phyloP scores from a whole-genome alignment of 2,329 filamentous ascomycete species.

The Blastomyces emzantsi region DNA sequence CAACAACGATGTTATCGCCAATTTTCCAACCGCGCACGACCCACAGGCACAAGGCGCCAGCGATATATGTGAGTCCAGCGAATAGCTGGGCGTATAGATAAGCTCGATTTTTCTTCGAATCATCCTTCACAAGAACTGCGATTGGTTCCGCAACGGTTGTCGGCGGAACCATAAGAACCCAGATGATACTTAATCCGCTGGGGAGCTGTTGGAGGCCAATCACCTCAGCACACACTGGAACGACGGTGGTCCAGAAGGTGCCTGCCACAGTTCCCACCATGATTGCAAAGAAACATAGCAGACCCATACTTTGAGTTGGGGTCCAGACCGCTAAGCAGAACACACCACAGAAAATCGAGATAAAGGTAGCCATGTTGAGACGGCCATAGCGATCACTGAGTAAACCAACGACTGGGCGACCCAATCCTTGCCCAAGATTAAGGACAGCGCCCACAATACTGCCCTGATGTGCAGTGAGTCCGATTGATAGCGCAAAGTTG shows the following conservation, averaged over 20 bases:
- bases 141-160: slow-evolving; percentile 46
- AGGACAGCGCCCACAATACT: slow-evolving; percentile 53
- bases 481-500: slow-evolving; percentile 52
- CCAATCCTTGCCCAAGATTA: slow-evolving; percentile 52
- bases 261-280: slow-evolving; percentile 51
- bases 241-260: slow-evolving; percentile 51
- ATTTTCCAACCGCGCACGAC: slow-evolving; percentile 35
- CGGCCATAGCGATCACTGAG: slow-evolving; percentile 53
- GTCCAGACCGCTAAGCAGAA: slow-evolving; percentile 55
- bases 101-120: slow-evolving; percentile 20
- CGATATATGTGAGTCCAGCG: slow-evolving; percentile 52
- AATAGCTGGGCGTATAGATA: slow-evolving; percentile 45
- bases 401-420: slow-evolving; percentile 53
- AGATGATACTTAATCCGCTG: slow-evolving; percentile 49
- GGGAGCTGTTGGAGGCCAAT: slow-evolving; percentile 51
- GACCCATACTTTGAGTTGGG: slow-evolving; percentile 48
- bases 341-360: slow-evolving; percentile 48
- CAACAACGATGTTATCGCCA: slow-evolving; percentile 21
- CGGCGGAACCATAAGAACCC: slow-evolving; percentile 49
- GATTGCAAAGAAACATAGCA: slow-evolving; percentile 52
- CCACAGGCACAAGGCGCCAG: slow-evolving; percentile 42
- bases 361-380: slow-evolving; percentile 52
- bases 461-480: slow-evolving; percentile 51
- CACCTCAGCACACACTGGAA: slow-evolving; percentile 52
- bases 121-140: slow-evolving; percentile 48